Evolutionary conservation across 164 flowering plant species (phyloP), one percentile per base, ranked within the genome.

Genomic region (Warburgia ugandensis): DNA sequence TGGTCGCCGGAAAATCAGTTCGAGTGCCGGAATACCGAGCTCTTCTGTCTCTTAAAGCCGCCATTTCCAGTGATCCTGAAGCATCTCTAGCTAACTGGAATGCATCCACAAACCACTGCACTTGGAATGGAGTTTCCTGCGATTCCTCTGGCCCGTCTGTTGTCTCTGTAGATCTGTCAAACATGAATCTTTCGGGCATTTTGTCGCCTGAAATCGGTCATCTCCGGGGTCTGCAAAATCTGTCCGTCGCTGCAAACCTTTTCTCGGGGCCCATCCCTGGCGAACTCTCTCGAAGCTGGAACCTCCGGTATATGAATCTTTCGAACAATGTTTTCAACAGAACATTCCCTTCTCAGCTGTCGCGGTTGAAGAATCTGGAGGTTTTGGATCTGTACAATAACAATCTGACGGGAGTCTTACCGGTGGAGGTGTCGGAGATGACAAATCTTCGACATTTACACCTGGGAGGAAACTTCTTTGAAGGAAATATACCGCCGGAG

Each of bases 401-500:
- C 61, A 86, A 86, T 48, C 63, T 94, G 73, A 70, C 86, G 5
- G 96, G 88, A 0, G 61, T 52, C 4, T 52, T 94, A 37, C 97
- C 99, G 0, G 22, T 76, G 1, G 56, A 54, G 5, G 75, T 81
- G 17, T 27, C 73, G 2, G 65, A 64, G 25, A 60, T 88, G 55
- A 35, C 70, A 5, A 58, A 40, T 43, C 75, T 92, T 29, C 70
- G 67, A 12, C 94, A 88, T 52, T 62, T 92, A 6, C 91, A 88
- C 42, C 74, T 92, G 6, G 97, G 95, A 0, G 99, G 99, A 0
- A 92, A 88, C 79, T 86, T 46, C 65, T 88, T 92, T 65, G 8
- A 55, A 39, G 99, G 97, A 0, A 21, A 2, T 4, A 86, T 92
- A 11, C 99, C 99, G 31, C 58, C 64, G 27, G 84, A 69, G 68